These are phyloP conservation scores for Xerocomellus chrysenteron DNA, from an alignment of 768 basidiomycete genomes.

Conservation along the genomic window DNA sequence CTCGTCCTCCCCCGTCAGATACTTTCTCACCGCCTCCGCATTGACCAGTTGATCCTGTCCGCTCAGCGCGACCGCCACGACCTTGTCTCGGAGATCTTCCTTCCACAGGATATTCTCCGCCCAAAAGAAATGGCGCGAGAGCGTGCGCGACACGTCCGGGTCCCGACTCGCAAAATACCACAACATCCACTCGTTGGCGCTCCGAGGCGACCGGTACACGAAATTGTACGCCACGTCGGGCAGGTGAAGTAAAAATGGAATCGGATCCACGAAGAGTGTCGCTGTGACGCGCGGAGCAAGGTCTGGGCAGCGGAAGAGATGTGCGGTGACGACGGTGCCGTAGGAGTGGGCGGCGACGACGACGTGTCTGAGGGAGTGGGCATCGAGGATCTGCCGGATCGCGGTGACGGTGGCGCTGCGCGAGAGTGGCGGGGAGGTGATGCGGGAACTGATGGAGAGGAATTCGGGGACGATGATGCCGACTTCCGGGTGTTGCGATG, in stretches of 20 bases:
- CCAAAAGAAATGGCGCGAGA: slow-evolving; percentile 68
- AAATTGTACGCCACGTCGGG: slow-evolving; percentile 67
- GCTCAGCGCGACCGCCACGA: slow-evolving; percentile 37
- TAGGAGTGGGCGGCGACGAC: slow-evolving; percentile 60
- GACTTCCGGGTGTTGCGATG: slow-evolving; percentile 44
- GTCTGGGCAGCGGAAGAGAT: slow-evolving; percentile 45
- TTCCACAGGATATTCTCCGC: slow-evolving; percentile 58
- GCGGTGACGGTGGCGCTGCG: slow-evolving; percentile 41
- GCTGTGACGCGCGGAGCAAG: slow-evolving; percentile 39
- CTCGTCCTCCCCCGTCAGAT: slow-evolving; percentile 37
- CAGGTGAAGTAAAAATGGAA: slow-evolving; percentile 62
- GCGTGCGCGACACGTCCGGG: slow-evolving; percentile 56
- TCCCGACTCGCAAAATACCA: slow-evolving; percentile 70
- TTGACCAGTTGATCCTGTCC: slow-evolving; percentile 46
- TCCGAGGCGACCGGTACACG: slow-evolving; percentile 53
- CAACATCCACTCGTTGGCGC: slow-evolving; percentile 60
- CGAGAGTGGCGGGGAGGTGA: slow-evolving; percentile 50
- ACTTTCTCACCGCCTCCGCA: slow-evolving; percentile 36
- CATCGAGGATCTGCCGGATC: slow-evolving; percentile 44
- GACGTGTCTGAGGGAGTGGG: slow-evolving; percentile 38
- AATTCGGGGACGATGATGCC: slow-evolving; percentile 62
- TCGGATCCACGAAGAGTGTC: slow-evolving; percentile 59
- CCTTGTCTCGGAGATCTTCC: slow-evolving; percentile 45
- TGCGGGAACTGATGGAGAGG: slow-evolving; percentile 59
- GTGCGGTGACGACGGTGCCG: slow-evolving; percentile 56